Evolutionary conservation across 2,329 filamentous ascomycete species (phyloP).

Genomic region (Paracoccidioides lutzii): DNA sequence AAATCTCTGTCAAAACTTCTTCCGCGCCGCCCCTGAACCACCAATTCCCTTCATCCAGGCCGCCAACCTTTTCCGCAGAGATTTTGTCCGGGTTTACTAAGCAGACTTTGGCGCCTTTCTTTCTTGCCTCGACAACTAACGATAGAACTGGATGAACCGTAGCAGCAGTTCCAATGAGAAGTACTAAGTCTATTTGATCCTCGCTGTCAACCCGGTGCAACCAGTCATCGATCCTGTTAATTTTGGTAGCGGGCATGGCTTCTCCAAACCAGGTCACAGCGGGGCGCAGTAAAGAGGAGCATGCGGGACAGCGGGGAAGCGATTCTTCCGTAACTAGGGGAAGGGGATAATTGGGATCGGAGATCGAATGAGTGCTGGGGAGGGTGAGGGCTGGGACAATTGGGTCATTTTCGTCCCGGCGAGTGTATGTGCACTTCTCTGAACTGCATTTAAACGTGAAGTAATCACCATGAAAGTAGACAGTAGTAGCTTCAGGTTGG

Average conservation of each 20-base stretch:
- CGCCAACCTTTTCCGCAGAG: neutral
- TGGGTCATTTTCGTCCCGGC: neutral
- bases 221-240: neutral
- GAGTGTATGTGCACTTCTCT: neutral
- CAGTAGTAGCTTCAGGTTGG: neutral
- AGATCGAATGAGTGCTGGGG: neutral
- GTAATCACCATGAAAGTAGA: constrained; percentile 1
- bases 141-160: neutral
- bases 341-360: neutral
- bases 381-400: neutral
- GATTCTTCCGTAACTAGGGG: neutral
- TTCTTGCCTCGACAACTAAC: neutral
- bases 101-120: neutral
- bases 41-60: constrained; percentile 1
- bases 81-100: neutral
- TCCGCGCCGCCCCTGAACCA: neutral
- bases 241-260: neutral
- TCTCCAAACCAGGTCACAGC: neutral
- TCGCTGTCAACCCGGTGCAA: neutral
- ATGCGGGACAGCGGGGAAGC: neutral
- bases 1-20: neutral
- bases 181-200: neutral
- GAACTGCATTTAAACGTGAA: constrained; percentile 3
- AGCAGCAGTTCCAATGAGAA: constrained; percentile 1
- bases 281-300: constrained; percentile 1